Conservation (phyloP, 768 basidiomycete genomes). For the Neoboletus brunneissimus region DNA sequence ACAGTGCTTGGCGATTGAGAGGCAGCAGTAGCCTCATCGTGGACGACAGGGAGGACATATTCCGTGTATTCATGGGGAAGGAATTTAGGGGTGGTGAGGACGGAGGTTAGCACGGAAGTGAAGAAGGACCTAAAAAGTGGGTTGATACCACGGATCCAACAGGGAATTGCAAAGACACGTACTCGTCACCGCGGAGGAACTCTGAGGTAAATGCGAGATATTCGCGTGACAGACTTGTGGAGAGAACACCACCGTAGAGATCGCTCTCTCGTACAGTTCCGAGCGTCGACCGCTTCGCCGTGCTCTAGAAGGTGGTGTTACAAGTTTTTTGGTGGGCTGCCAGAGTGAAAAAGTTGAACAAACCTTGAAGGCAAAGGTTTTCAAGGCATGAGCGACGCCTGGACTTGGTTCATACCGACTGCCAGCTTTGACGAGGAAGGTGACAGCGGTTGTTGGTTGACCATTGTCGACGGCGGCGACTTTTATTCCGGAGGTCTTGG, state of each 20-base stretch:
- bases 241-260: constrained; percentile 89
- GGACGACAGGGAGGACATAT: constrained; percentile 67
- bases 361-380: constrained; percentile 99
- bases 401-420: constrained; percentile 84
- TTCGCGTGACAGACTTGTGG: constrained; percentile 80
- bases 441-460: constrained; percentile 82
- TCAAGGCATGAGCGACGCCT: constrained; percentile 90
- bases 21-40: constrained; percentile 65
- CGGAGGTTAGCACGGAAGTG: constrained; percentile 82
- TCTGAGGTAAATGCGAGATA: constrained; percentile 92
- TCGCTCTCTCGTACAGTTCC: constrained; percentile 91
- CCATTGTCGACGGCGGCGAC: constrained; percentile 82
- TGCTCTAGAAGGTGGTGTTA: constrained; percentile 54
- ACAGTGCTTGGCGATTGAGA: constrained; percentile 56
- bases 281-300: constrained; percentile 79
- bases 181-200: constrained; percentile 96
- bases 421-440: constrained; percentile 90
- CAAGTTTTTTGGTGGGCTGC: neutral
- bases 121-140: constrained; percentile 67
- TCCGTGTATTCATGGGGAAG: constrained; percentile 76
- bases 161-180: constrained; percentile 38
- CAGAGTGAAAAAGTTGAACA: constrained; percentile 18
- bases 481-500: constrained; percentile 64
- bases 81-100: constrained; percentile 79
- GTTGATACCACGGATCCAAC: neutral